A percentile compares a stretch with the other conserved stretches of the same genome.
phyloP scores from a whole-genome alignment of 257 asterid species.

The Nicotiana otophora region DNA sequence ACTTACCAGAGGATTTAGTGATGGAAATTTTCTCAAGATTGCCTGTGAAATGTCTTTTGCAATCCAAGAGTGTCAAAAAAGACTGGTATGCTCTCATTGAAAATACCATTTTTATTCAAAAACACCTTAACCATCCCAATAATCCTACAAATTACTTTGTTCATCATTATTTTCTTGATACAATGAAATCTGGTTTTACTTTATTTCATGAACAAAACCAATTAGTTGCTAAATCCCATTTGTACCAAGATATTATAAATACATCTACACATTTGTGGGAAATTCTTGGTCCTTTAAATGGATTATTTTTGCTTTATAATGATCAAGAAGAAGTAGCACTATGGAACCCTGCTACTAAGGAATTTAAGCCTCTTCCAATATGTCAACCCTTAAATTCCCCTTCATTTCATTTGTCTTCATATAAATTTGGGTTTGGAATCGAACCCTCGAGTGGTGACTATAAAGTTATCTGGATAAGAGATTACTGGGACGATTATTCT shows the following conservation, averaged over 20 bases:
- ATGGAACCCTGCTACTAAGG: slow-evolving; percentile 39
- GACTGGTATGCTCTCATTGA: slow-evolving; percentile 35
- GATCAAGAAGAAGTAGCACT: slow-evolving; percentile 20
- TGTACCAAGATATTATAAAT: slow-evolving; percentile 9
- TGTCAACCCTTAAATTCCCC: slow-evolving; percentile 16
- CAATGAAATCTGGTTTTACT: slow-evolving; percentile 23
- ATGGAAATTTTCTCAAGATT: slow-evolving; percentile 32
- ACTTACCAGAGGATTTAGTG: slow-evolving; percentile 28
- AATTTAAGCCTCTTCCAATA: slow-evolving; percentile 34
- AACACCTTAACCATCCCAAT: slow-evolving; percentile 24
- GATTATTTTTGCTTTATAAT: slow-evolving; percentile 26
- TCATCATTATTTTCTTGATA: slow-evolving; percentile 22
- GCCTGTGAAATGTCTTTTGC: slow-evolving; percentile 28
- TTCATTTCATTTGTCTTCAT: slow-evolving; percentile 9
- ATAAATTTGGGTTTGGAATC: slow-evolving; percentile 36
- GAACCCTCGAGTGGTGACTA: slow-evolving; percentile 26
- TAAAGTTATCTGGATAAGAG: slow-evolving; percentile 32
- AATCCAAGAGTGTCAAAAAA: slow-evolving; percentile 33
- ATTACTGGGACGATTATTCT: slow-evolving; percentile 17
- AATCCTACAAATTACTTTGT: slow-evolving; percentile 26
- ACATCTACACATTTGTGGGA: slow-evolving; percentile 13
- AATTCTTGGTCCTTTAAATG: slow-evolving; percentile 40
- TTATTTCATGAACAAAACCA: slow-evolving; percentile 14
- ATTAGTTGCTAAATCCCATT: slow-evolving; percentile 3
- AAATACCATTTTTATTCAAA: slow-evolving; percentile 24